Conservation (phyloP, 2,329 filamentous ascomycete species). For the Pleomassaria siparia region DNA sequence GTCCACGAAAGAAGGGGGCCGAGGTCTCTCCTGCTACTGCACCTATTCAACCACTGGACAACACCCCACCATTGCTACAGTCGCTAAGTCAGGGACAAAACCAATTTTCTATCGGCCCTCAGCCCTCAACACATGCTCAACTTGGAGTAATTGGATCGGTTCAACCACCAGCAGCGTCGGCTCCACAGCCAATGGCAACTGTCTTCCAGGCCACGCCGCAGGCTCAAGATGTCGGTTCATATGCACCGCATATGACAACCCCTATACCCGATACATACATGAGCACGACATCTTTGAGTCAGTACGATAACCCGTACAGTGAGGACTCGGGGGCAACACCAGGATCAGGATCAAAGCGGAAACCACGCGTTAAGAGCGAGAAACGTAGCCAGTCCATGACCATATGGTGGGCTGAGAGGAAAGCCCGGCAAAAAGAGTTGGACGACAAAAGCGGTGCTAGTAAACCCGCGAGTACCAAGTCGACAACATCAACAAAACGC, state of each 20-base stretch:
- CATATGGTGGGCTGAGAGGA: conserved; percentile 50
- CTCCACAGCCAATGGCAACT: conserved; percentile 33
- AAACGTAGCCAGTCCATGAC: conserved; percentile 49
- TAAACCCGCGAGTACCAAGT: conserved; percentile 5
- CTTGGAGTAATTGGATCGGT: conserved; percentile 4
- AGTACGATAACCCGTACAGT: conserved; percentile 31
- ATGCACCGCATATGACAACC: conserved; percentile 12
- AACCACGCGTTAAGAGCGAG: conserved; percentile 46
- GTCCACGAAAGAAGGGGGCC: conserved; percentile 44
- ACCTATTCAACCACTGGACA: conserved; percentile 24
- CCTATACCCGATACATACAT: conserved; percentile 38
- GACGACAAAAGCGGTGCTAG: conserved; percentile 30
- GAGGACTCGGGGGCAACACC: conserved; percentile 27
- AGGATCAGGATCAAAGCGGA: conserved; percentile 30
- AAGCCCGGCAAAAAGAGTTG: conserved; percentile 39
- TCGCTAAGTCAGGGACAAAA: conserved; percentile 42
- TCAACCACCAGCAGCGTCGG: conserved; percentile 19
- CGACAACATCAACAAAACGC: conserved; percentile 8
- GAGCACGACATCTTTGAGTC: conserved; percentile 36
- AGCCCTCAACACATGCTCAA: conserved; percentile 8
- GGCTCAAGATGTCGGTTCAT: conserved; percentile 21
- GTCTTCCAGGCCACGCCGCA: conserved; percentile 41
- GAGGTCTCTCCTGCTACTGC: conserved; percentile 24
- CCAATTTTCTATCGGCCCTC: conserved; percentile 40
- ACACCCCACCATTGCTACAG: conserved; percentile 32